Percentiles rank a stretch among this genome's conserved stretches.
Conservation (phyloP, 305 asterid species). For the Fraxinus albicans region DNA sequence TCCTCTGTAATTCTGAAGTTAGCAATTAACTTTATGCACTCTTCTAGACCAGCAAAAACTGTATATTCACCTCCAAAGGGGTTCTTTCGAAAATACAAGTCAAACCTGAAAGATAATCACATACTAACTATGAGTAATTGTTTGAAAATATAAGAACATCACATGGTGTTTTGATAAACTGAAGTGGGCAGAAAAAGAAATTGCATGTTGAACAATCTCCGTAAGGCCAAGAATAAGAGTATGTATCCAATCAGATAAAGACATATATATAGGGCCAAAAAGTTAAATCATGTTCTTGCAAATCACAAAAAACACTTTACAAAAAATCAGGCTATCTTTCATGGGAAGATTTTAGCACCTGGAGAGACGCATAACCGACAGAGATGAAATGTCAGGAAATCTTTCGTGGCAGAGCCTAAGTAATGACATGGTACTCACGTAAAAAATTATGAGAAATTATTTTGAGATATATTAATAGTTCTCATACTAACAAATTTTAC, state of each 20-base stretch:
- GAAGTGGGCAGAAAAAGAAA: neutral
- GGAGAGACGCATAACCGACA: neutral
- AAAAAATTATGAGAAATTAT: neutral
- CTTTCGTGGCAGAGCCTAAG: neutral
- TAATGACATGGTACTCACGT: neutral
- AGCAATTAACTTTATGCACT: constrained; percentile 85
- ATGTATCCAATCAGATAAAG: neutral
- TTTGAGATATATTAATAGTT: neutral
- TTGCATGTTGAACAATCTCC: neutral
- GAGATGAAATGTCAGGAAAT: neutral
- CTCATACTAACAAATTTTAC: neutral
- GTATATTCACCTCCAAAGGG: constrained; percentile 98
- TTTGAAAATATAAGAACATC: constrained; percentile 4
- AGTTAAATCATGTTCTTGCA: neutral
- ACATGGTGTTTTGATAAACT: neutral
- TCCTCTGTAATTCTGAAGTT: constrained; percentile 73
- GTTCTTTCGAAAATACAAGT: constrained; percentile 71
- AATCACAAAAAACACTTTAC: neutral
- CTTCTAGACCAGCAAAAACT: constrained; percentile 93
- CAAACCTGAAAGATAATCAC: constrained; percentile 60
- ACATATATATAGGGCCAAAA: neutral
- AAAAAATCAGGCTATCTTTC: neutral
- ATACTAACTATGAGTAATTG: constrained; percentile 15
- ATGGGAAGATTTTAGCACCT: neutral
- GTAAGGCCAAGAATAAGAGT: neutral